phyloP scores from a whole-genome alignment of 2,329 filamentous ascomycete genomes.

The Reticulascus tulasneorum region DNA sequence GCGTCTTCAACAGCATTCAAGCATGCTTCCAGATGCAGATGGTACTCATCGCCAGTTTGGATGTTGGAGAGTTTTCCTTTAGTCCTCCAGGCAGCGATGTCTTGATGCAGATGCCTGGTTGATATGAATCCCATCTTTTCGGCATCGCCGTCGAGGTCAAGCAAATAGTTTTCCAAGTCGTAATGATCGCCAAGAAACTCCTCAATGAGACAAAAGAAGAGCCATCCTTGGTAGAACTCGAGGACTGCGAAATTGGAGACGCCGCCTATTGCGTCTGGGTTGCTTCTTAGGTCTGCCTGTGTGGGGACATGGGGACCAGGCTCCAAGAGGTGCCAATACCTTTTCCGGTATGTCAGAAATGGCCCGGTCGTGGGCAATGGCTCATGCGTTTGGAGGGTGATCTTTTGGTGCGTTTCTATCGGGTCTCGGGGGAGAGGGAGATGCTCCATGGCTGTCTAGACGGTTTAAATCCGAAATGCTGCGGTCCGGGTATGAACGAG shows the following conservation, averaged over 20 bases:
- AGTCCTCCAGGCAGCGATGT: neutral
- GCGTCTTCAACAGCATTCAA: neutral
- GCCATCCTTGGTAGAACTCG: constrained; percentile 7
- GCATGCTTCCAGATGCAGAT: neutral
- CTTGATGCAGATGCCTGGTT: constrained; percentile 1
- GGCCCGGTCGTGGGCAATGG: too few relatives aligned
- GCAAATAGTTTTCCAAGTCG: neutral
- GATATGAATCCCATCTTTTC: neutral
- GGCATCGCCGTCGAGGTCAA: neutral
- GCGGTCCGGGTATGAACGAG: too few relatives aligned
- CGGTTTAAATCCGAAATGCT: too few relatives aligned
- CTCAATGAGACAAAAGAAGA: constrained; percentile 1
- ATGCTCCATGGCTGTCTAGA: constrained; percentile 9
- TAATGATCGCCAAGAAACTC: neutral
- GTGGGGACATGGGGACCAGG: constrained; percentile 7
- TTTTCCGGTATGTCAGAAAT: constrained; percentile 5
- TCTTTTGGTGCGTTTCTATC: neutral
- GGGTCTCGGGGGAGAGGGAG: constrained; percentile 9
- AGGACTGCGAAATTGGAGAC: constrained; percentile 2
- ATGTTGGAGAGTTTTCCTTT: neutral
- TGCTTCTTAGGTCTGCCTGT: constrained; percentile 3
- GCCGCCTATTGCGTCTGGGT: neutral
- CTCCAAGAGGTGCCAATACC: too few relatives aligned
- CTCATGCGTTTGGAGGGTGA: neutral
- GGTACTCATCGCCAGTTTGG: neutral